Percentiles rank a stretch among this genome's conserved stretches.
These are phyloP conservation scores for Aechmea fasciata DNA, from an alignment of 176 grass and related monocot genomes.

Conservation along the genomic window DNA sequence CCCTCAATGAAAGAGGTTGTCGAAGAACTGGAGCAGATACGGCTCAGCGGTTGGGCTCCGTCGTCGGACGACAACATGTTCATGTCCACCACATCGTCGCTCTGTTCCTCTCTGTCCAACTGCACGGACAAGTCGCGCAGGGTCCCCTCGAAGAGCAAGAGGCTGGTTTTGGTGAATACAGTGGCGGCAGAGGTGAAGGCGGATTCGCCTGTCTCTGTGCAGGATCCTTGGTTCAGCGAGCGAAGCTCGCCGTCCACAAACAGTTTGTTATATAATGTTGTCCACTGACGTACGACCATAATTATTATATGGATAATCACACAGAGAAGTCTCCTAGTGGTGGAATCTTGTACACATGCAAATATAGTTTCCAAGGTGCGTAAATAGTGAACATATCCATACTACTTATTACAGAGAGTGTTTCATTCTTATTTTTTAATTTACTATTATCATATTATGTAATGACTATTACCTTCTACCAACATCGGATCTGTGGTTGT, in stretches of 20 bases:
- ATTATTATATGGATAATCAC: too few species aligned
- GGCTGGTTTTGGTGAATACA: slow-evolving; percentile 6
- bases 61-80: slow-evolving; percentile 34
- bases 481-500: too few species aligned
- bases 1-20: slow-evolving; percentile 59
- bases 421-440: too few species aligned
- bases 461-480: too few species aligned
- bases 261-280: slow-evolving; percentile 44
- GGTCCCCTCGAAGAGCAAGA: slow-evolving; percentile 21
- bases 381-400: too few species aligned
- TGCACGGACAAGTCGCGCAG: slow-evolving; percentile 36
- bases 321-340: too few species aligned
- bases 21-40: slow-evolving; percentile 52
- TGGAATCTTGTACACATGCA: too few species aligned
- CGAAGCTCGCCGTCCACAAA: slow-evolving; percentile 49
- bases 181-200: slow-evolving; percentile 10
- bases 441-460: too few species aligned
- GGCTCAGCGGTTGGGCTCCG: slow-evolving; percentile 44
- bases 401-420: too few species aligned
- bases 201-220: slow-evolving; percentile 53
- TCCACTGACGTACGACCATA: slow-evolving; percentile 11
- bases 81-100: slow-evolving; percentile 46
- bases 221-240: slow-evolving; percentile 56
- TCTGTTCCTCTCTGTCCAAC: slow-evolving; percentile 37
- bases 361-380: too few species aligned